Base-by-base conservation (phyloP, 176 grass and related monocot species). In the Miscanthus lutarioriparius region DNA sequence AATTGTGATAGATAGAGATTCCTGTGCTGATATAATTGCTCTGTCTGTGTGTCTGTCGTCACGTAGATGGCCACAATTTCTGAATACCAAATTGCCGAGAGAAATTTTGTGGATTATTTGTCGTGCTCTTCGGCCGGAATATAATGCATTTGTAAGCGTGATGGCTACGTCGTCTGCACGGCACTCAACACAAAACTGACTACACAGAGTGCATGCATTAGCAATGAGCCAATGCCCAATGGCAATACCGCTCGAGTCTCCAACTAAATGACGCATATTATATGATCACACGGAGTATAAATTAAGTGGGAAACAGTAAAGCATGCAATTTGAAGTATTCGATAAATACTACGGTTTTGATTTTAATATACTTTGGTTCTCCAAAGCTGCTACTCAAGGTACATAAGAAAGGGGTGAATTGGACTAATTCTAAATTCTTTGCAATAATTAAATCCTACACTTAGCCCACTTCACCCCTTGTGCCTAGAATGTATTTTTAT, bases 1-100 rank as follows among this genome's bases (percentile, higher is more conserved):
- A 33, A 26, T 35, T 54, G 72, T 72, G 72, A n/a, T 65, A 82
- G 54, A 47, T 62, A 7, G 33, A 65, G 7, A 38, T 79, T 79
- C 66, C 36, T 79, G 44, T 41, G 47, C 28, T 30, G 2, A 41
- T 37, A 22, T 53, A 26, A 81, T 10, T 38, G 15, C 61, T 49
- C 17, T 5, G 64, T 64, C 41, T 83, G 16, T 8, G 22, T 81
- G 45, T 20, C 43, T 51, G 77, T 43, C 67, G 23, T 77, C 74
- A 22, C 66, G 22, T 30, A 56, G 30, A 67, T 70, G 53, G 41
- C 41, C 32, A 59, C 39, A 2, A 27, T 68, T 67, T 39, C 39
- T 33, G 15, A 80, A 30, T 13, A 44, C 6, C 13, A 10, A 15
- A 64, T 2, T 5, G 14, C 22, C 35, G 6, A 77, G 5, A 40